These are phyloP conservation scores for Vigna angularis DNA, from an alignment of 306 rosid species.

Conservation along the genomic window DNA sequence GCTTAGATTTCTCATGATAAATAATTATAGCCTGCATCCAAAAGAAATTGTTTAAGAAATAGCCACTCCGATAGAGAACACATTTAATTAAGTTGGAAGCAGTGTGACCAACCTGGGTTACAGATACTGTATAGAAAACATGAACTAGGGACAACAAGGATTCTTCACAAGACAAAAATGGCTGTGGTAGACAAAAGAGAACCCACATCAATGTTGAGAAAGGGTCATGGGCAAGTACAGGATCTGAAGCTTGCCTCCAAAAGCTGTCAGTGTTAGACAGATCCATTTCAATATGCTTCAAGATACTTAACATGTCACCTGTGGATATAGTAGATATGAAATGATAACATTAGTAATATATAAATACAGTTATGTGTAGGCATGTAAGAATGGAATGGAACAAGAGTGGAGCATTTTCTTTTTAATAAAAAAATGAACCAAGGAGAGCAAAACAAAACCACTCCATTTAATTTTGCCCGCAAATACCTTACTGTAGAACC, in stretches of 20 bases:
- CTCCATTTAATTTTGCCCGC: neutral
- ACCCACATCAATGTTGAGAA: slow-evolving; percentile 97
- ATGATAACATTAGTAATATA: slow-evolving; percentile 32
- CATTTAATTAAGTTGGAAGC: slow-evolving; percentile 25
- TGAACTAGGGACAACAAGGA: slow-evolving; percentile 85
- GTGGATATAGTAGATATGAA: slow-evolving; percentile 42
- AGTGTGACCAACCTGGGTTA: slow-evolving; percentile 76
- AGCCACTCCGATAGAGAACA: slow-evolving; percentile 30
- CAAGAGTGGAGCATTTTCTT: neutral
- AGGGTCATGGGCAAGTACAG: slow-evolving; percentile 83
- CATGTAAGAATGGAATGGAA: slow-evolving; percentile 1
- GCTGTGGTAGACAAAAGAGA: slow-evolving; percentile 90
- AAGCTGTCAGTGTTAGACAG: slow-evolving; percentile 65
- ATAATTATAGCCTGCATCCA: slow-evolving; percentile 71
- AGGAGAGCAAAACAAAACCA: neutral
- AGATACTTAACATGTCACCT: slow-evolving; percentile 67
- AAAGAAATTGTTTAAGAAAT: slow-evolving; percentile 44
- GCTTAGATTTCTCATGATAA: slow-evolving; percentile 57
- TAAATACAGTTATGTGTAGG: neutral
- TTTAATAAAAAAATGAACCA: neutral
- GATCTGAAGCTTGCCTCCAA: slow-evolving; percentile 86
- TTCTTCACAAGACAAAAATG: slow-evolving; percentile 79
- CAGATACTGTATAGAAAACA: slow-evolving; percentile 77
- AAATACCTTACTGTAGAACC: neutral
- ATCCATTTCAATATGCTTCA: slow-evolving; percentile 60